A percentile compares a stretch with the other conserved stretches of the same genome.
phyloP scores from a whole-genome alignment of 805 yeast species.

The Starmerella powellii region DNA sequence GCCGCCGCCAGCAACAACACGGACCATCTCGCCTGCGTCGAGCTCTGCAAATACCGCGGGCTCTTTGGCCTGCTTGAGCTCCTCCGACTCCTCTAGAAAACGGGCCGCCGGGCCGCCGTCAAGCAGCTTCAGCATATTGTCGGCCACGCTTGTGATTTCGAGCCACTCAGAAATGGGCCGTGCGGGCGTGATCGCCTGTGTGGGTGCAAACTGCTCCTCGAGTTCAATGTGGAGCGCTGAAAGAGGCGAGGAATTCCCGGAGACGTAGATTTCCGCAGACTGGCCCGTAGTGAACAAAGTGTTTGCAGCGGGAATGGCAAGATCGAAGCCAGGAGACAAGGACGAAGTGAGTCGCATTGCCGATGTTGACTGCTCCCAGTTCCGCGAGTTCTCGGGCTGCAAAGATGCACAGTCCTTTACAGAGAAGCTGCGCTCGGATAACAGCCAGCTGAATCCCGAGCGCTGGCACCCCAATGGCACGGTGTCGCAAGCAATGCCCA shows the following conservation, averaged over 20 bases:
- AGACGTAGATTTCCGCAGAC: slow-evolving; percentile 16
- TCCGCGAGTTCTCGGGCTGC: slow-evolving; percentile 2
- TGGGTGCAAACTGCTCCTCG: slow-evolving; percentile 3
- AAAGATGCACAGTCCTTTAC: slow-evolving; percentile 19
- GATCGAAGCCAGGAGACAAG: slow-evolving; percentile 10
- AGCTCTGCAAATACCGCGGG: slow-evolving; percentile 23
- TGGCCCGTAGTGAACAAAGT: slow-evolving; percentile 27
- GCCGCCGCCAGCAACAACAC: slow-evolving; percentile 65
- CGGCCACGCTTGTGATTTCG: slow-evolving; percentile 39
- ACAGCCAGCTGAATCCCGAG: slow-evolving; percentile 24
- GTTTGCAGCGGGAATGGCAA: slow-evolving; percentile 27
- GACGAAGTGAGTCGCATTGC: slow-evolving; percentile 17
- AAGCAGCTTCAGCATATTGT: slow-evolving; percentile 48
- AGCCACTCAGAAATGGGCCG: slow-evolving; percentile 24
- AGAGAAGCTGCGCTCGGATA: slow-evolving; percentile 15
- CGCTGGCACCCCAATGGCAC: slow-evolving; percentile 28
- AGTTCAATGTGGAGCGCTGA: slow-evolving; percentile 19
- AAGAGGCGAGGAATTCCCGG: slow-evolving; percentile 6
- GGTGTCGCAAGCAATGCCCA: slow-evolving; percentile 26
- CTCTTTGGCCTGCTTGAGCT: slow-evolving; percentile 14
- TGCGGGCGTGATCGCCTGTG: slow-evolving; percentile 15
- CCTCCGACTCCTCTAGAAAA: slow-evolving; percentile 34
- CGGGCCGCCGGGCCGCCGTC: slow-evolving; percentile 47
- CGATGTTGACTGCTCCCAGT: slow-evolving; percentile 17
- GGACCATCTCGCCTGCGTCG: slow-evolving; percentile 30